A percentile compares a stretch with the other conserved stretches of the same genome.
phyloP scores from a whole-genome alignment of 2,329 filamentous ascomycete species.

The Epichloe brachyelytri region DNA sequence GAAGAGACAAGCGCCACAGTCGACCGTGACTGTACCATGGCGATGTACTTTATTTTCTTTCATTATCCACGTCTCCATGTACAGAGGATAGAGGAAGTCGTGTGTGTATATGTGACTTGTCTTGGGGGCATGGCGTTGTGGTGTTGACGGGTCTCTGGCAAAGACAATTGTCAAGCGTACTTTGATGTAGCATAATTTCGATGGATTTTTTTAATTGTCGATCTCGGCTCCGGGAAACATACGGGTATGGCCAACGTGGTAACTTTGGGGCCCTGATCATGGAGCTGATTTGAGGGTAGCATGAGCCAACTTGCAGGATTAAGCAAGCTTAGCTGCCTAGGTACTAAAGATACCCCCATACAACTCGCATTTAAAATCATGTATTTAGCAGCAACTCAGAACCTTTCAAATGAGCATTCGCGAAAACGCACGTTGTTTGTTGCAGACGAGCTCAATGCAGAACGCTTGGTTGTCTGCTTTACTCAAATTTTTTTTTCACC shows the following conservation, averaged over 20 bases:
- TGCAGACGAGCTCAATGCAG: no score
- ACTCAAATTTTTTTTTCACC: no score
- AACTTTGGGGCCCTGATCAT: not conserved
- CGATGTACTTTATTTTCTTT: not conserved
- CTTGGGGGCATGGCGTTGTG: slow-evolving; percentile 4
- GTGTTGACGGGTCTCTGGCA: not conserved
- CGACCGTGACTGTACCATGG: slow-evolving; percentile 17
- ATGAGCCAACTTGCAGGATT: not conserved
- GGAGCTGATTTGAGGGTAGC: not conserved
- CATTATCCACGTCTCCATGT: not conserved
- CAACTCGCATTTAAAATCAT: not conserved
- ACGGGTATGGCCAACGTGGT: not conserved
- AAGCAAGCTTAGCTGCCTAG: not conserved
- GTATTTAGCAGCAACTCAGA: no score
- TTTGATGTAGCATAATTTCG: not conserved
- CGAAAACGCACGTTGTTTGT: no score
- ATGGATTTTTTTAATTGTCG: not conserved
- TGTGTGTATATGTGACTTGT: not conserved
- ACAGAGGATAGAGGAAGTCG: not conserved
- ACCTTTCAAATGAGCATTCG: no score
- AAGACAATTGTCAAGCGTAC: not conserved
- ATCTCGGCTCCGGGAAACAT: not conserved
- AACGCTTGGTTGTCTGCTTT: no score
- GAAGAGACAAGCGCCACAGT: slow-evolving; percentile 44
- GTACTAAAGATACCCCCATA: not conserved